Evolutionary conservation across 805 yeast species (phyloP).

Genomic region (Isabelozyma gotoi): DNA sequence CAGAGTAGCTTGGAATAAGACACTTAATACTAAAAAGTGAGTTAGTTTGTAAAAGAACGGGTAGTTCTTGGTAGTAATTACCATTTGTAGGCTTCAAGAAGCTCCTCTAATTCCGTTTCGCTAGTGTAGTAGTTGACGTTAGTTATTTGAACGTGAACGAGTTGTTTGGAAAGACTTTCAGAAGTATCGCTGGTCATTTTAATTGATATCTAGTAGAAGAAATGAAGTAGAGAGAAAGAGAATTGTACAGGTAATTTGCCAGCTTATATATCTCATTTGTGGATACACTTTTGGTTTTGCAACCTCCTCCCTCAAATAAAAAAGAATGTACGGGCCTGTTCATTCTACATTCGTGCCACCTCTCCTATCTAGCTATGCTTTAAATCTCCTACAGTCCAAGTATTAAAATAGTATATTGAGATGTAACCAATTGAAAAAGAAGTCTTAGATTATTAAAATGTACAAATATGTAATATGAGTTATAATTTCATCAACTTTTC

Average conservation of each 20-base stretch:
- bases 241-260: neutral
- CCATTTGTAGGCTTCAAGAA: constrained; percentile 47
- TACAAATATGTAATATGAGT: constrained; percentile 5
- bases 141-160: constrained; percentile 47
- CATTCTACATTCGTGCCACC: no score
- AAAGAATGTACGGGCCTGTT: no score
- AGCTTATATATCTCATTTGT: neutral
- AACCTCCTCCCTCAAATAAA: no score
- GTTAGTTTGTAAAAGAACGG: constrained; percentile 4
- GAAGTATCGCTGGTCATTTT: neutral
- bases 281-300: neutral
- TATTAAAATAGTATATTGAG: neutral
- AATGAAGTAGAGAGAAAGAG: constrained; percentile 1
- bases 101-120: constrained; percentile 50
- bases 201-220: neutral
- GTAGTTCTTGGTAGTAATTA: constrained; percentile 15
- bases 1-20: constrained; percentile 55
- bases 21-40: constrained; percentile 30
- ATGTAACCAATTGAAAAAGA: constrained; percentile 5
- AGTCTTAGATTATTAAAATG: constrained; percentile 15
- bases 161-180: constrained; percentile 2
- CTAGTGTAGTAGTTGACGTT: constrained; percentile 54
- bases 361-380: no score
- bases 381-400: neutral
- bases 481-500: neutral